Conservation (phyloP, 495 filamentous ascomycete genomes). For the Penicillium goetzii region DNA sequence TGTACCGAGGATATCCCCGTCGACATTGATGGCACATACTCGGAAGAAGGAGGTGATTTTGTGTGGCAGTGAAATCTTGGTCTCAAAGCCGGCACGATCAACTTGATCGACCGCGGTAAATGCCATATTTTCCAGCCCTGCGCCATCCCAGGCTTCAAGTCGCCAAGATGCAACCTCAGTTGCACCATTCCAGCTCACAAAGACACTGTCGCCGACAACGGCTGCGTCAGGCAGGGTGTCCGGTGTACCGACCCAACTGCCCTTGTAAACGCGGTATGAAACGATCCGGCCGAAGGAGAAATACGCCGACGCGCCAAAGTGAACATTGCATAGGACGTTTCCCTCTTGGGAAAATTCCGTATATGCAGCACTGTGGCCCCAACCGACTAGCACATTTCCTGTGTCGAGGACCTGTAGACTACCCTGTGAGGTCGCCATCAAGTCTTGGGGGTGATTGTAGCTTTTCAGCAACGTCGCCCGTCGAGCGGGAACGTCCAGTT, state of each 20-base stretch:
- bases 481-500: constrained; percentile 32
- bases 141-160: constrained; percentile 38
- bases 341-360: constrained; percentile 60
- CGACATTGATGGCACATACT: constrained; percentile 21
- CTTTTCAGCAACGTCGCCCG: constrained; percentile 27
- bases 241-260: constrained; percentile 41
- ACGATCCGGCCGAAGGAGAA: constrained; percentile 44
- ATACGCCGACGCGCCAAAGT: constrained; percentile 43
- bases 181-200: constrained; percentile 53
- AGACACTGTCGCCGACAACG: constrained; percentile 32
- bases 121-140: constrained; percentile 22
- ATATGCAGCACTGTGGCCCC: constrained; percentile 59
- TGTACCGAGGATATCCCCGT: constrained; percentile 23
- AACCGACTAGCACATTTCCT: constrained; percentile 60
- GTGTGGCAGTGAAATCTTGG: constrained; percentile 18
- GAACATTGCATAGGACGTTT: constrained; percentile 49
- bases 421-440: constrained; percentile 58
- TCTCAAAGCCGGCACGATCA: constrained; percentile 29
- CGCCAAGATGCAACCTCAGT: constrained; percentile 47
- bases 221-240: constrained; percentile 34
- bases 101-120: constrained; percentile 19
- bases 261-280: constrained; percentile 44
- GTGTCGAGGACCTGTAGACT: constrained; percentile 58
- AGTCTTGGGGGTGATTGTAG: constrained; percentile 38
- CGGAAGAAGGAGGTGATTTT: constrained; percentile 24